phyloP scores from a whole-genome alignment of 352 stramenopile genomes.

The Nothophytophthora sp. region DNA sequence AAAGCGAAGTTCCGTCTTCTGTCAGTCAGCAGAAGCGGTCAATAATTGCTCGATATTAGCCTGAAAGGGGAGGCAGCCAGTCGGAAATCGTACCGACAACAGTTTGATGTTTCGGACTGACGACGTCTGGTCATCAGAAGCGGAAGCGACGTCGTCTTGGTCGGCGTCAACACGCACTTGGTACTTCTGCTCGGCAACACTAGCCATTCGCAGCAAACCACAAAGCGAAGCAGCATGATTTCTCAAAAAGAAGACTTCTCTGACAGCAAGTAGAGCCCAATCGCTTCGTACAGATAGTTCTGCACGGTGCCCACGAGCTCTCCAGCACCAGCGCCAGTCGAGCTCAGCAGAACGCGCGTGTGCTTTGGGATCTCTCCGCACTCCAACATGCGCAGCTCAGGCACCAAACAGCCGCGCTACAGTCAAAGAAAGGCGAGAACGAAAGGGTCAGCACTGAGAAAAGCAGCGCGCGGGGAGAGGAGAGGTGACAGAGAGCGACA shows the following conservation, averaged over 20 bases:
- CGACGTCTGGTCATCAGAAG: not conserved
- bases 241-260: no score
- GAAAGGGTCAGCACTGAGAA: no score
- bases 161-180: slow-evolving; percentile 18
- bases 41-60: no score
- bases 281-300: slow-evolving; percentile 32
- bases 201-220: slow-evolving; percentile 1
- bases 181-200: slow-evolving; percentile 32
- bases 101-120: slow-evolving; percentile 22
- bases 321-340: no score
- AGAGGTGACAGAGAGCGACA: not conserved
- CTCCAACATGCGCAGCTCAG: slow-evolving; percentile 68
- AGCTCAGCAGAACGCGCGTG: slow-evolving; percentile 45
- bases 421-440: no score
- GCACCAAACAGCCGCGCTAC: slow-evolving; percentile 55
- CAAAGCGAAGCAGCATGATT: no score
- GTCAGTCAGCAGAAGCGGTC: not conserved
- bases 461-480: not conserved
- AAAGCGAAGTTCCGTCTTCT: slow-evolving; percentile 33
- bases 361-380: slow-evolving; percentile 65
- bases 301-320: slow-evolving; percentile 19
- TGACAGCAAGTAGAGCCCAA: no score
- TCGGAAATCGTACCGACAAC: slow-evolving; percentile 45
- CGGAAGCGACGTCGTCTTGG: not conserved
- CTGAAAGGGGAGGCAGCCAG: no score